Base-by-base conservation (phyloP, 2,329 filamentous ascomycete species). In the Botrytis squamosa region DNA sequence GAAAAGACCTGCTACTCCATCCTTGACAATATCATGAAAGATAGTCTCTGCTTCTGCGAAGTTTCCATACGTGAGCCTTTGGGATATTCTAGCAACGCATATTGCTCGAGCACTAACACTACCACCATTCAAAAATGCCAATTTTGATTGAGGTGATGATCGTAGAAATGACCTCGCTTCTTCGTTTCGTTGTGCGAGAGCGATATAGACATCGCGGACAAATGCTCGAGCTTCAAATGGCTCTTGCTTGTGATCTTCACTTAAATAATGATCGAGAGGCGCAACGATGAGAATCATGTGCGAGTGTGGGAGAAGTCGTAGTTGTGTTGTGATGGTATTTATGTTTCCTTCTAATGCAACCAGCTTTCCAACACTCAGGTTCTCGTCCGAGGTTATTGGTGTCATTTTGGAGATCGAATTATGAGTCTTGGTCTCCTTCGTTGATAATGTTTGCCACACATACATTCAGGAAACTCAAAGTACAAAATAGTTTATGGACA, bases 81-180 rank as follows among this genome's bases (percentile, higher is more conserved):
- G 81, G 79, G 86, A 86, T 69, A 91, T 89, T 44, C 83, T 82
- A 52, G 83, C 81, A 72, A 91, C 85, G 77, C 89, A 91, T 38
- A 85, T 82, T 9, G 85, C 81, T 71, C 87, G 85, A 1, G 88
- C 88, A 72, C 85, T 84, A 16, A 86, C 83, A 4, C 87, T 88
- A 16, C 89, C 88, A 4, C 89, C 89, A 70, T 89, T 86, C 80
- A 89, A 82, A 76, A 91, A 90, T 12, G 90, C 89, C 7, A 91
- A 80, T 73, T 86, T 85, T 70, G 81, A 80, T 16, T 82, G 79
- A 1, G 84, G 84, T 10, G 86, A 85, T 16, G 82, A 82, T 59
- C 82, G 80, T 38, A 91, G 80, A 77, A 91, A 91, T 3, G 82
- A 79, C 44, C 83, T 81, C 12, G 89, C 89, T 62, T 82, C 82